Base-by-base conservation (phyloP, 106 monocot genomes). In the Acorus gramineus region DNA sequence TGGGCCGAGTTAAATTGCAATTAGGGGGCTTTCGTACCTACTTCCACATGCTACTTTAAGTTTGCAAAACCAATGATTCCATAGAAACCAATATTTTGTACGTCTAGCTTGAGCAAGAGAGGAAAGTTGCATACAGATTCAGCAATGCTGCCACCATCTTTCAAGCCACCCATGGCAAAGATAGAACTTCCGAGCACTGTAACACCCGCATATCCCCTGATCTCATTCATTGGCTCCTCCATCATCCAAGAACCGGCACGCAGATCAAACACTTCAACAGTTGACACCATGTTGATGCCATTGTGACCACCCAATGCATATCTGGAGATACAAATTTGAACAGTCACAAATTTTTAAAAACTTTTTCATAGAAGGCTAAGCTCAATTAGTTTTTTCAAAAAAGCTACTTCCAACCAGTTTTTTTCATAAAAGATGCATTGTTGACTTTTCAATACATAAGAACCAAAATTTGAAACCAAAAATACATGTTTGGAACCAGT, bases 261-360 rank as follows among this genome's bases (percentile, higher is more conserved):
- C 44, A 83, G 89, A 51, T 93, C 93, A 59, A 73, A 89, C 14
- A 74, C 67, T 65, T 93, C 93, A 0, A 79, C 61, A n/a, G 67
- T 86, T 0, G 89, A 69, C 11, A 86, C 79, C 79, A 86, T 83
- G 2, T 56, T 49, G 0, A 63, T 46, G 6, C 82, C 83, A 69
- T 83, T 74, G 64, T 74, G 86, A 3, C 93, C 93, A 3, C 89
- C 89, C 42, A 86, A 59, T 45, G 70, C 74, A 70, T 85, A 85
- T 62, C 92, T 93, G 63, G 66, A 54, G 28, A 28, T 28, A 28
- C 28, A 28, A 28, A 28, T 28, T 28, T 28, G 28, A 28, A 28
- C 28, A 28, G 28, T 28, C 28, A 28, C 28, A 28, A 28, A 28
- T 28, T 28, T 28, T 28, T 28, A 28, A 28, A 28, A 28, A 28